Evolutionary conservation across 139 green algal species (phyloP).

Genomic region (Gonium pectorale): DNA sequence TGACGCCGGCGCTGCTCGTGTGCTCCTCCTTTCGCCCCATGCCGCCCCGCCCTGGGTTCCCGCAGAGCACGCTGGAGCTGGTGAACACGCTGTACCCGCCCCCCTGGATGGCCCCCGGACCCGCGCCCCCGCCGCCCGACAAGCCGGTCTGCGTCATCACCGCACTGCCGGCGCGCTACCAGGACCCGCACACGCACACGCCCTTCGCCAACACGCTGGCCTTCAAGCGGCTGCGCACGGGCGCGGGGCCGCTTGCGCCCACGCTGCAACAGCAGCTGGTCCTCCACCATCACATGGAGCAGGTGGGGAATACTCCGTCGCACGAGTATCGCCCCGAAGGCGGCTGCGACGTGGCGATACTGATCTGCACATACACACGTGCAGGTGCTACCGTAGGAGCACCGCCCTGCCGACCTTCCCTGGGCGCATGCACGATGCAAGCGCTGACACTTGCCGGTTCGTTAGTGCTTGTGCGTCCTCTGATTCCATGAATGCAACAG

Average conservation of each 20-base stretch:
- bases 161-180: constrained; percentile 43
- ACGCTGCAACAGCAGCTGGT: constrained; percentile 38
- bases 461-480: too few species aligned
- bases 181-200: constrained; percentile 36
- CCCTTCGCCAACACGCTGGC: constrained; percentile 39
- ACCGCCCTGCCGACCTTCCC: not conserved
- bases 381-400: not conserved
- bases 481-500: too few species aligned
- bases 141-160: constrained; percentile 52
- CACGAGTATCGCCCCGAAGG: too few species aligned
- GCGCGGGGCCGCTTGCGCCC: constrained; percentile 43
- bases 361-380: too few species aligned
- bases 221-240: constrained; percentile 42
- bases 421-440: too few species aligned
- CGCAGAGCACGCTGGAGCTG: constrained; percentile 48
- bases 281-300: constrained; percentile 25
- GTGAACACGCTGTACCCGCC: constrained; percentile 47
- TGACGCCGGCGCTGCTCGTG: not conserved
- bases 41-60: not conserved
- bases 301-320: too few species aligned
- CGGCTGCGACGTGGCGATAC: too few species aligned
- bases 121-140: constrained; percentile 14
- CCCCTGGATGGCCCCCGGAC: constrained; percentile 37
- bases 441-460: too few species aligned
- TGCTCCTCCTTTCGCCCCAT: not conserved